Percentiles rank a stretch among this genome's conserved stretches.
Evolutionary conservation across 169 alveolate species (phyloP).

Genomic region (Plasmodium vinckei): DNA sequence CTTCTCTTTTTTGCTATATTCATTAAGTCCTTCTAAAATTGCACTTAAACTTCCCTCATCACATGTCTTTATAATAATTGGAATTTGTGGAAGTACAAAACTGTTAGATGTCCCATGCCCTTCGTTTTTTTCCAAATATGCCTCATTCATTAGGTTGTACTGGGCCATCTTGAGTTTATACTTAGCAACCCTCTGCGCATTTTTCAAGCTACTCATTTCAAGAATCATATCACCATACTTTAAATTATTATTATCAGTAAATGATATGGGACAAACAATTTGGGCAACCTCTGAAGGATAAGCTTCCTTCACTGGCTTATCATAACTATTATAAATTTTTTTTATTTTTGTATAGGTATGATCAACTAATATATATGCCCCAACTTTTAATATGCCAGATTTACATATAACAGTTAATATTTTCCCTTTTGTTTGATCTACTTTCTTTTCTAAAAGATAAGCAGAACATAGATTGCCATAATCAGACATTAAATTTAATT

Average conservation of each 20-base stretch:
- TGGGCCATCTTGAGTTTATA: conserved; percentile 84
- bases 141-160: conserved; percentile 74
- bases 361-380: conserved; percentile 71
- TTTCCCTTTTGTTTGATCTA: conserved; percentile 79
- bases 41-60: conserved; percentile 93
- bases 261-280: conserved; percentile 68
- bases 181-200: conserved; percentile 79
- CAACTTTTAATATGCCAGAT: conserved; percentile 77
- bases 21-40: conserved; percentile 83
- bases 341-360: conserved; percentile 67
- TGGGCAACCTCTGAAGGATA: conserved; percentile 83
- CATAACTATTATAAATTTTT: conserved; percentile 65
- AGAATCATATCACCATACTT: conserved; percentile 80
- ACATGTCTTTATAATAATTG: conserved; percentile 89
- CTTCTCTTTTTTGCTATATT: conserved; percentile 75
- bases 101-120: neutral
- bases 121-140: conserved; percentile 17
- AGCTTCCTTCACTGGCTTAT: conserved; percentile 76
- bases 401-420: conserved; percentile 79
- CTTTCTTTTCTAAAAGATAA: conserved; percentile 82
- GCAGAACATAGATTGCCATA: conserved; percentile 78
- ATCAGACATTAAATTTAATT: conserved; percentile 82
- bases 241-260: conserved; percentile 15
- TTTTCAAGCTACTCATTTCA: conserved; percentile 82
- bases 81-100: conserved; percentile 55